These are phyloP conservation scores for Olyra latifolia DNA, from an alignment of 176 grass and related monocot genomes.

Conservation along the genomic window DNA sequence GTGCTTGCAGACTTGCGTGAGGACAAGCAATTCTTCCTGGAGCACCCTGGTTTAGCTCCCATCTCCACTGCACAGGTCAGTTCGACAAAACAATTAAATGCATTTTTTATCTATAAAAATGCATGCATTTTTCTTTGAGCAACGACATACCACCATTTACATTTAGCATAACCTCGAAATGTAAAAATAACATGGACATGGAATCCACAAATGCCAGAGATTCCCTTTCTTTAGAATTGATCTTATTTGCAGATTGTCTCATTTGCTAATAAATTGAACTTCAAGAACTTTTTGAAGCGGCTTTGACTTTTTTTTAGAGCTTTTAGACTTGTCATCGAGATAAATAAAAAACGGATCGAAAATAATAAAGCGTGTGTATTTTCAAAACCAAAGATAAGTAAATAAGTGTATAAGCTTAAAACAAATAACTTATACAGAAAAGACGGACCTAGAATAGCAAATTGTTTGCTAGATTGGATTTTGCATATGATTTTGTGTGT, in stretches of 20 bases:
- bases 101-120: neutral
- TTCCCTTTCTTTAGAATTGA: no score
- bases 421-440: no score
- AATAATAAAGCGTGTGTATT: no score
- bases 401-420: no score
- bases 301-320: no score
- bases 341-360: no score
- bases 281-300: no score
- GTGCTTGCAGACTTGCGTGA: constrained; percentile 64
- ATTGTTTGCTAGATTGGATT: neutral
- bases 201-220: neutral
- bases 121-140: neutral
- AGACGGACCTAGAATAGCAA: no score
- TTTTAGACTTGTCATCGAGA: no score
- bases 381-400: no score
- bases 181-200: neutral
- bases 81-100: neutral
- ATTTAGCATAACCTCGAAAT: neutral
- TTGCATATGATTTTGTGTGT: neutral
- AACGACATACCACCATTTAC: neutral
- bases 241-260: no score
- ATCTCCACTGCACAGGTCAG: constrained; percentile 61
- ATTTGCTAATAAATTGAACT: no score
- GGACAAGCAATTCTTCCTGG: constrained; percentile 72
- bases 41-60: constrained; percentile 59